Conservation (phyloP, 441 rosid species). For the Jatropha multifida region DNA sequence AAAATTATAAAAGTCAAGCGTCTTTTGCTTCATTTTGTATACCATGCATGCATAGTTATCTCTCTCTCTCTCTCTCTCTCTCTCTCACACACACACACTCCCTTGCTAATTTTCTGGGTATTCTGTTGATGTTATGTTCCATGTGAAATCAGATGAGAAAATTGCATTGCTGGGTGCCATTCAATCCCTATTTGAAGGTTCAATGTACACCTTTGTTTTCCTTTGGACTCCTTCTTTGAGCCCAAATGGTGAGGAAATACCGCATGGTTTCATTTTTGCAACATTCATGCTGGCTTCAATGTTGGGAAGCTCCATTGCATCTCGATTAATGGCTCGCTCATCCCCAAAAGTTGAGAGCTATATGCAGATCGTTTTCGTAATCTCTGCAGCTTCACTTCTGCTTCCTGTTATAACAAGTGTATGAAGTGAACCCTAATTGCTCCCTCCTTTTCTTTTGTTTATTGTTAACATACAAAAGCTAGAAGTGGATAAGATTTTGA, state of each 20-base stretch:
- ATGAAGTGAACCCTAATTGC: conserved; percentile 27
- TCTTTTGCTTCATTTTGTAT: not conserved
- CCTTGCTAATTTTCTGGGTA: not conserved
- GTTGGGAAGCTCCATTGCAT: conserved; percentile 97
- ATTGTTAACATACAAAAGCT: not conserved
- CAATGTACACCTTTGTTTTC: conserved; percentile 98
- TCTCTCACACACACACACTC: too few species aligned
- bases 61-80: not conserved
- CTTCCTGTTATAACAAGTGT: conserved; percentile 87
- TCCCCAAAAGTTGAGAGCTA: conserved; percentile 84
- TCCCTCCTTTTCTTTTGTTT: conserved; percentile 7
- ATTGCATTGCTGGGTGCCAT: conserved; percentile 96
- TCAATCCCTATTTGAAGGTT: conserved; percentile 96
- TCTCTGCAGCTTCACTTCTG: conserved; percentile 86
- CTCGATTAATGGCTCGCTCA: conserved; percentile 79
- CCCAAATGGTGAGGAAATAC: conserved; percentile 91
- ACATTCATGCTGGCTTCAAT: conserved; percentile 97
- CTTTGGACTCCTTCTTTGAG: conserved; percentile 98
- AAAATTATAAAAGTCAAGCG: not conserved
- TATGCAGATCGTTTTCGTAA: conserved; percentile 86
- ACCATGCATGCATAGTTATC: not conserved
- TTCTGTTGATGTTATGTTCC: conserved; percentile 4
- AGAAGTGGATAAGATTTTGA: not conserved
- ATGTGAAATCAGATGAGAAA: conserved; percentile 69
- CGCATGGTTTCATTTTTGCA: conserved; percentile 97